Conservation (phyloP, 768 basidiomycete species). For the Lentinula raphanica region DNA sequence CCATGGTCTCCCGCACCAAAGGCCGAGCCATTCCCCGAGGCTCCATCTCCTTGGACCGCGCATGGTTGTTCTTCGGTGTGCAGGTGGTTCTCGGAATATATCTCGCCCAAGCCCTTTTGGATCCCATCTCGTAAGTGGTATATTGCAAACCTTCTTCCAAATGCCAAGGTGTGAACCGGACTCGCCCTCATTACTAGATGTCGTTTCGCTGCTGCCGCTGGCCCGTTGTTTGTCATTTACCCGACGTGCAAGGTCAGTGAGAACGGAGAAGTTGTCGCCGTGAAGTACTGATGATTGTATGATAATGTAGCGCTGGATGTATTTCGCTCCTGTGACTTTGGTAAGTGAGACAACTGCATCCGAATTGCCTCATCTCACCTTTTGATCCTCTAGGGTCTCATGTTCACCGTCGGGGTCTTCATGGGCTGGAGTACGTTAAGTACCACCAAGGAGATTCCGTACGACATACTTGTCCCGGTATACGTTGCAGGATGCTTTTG, state of each 20-base stretch:
- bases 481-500: slow-evolving; percentile 24
- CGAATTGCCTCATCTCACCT: background rate
- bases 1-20: slow-evolving; percentile 5
- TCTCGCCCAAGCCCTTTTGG: slow-evolving; percentile 4
- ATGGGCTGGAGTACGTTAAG: slow-evolving; percentile 28
- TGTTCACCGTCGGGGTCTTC: slow-evolving; percentile 27
- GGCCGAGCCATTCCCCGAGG: slow-evolving; percentile 7
- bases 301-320: slow-evolving; percentile 23
- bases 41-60: slow-evolving; percentile 6
- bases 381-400: slow-evolving; percentile 19
- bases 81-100: slow-evolving; percentile 3
- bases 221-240: slow-evolving; percentile 27
- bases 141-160: too few relatives aligned
- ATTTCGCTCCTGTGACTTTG: slow-evolving; percentile 24
- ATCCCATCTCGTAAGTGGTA: slow-evolving; percentile 2
- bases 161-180: background rate
- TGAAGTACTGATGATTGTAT: background rate
- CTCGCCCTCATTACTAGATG: background rate
- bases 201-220: background rate
- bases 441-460: slow-evolving; percentile 18
- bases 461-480: slow-evolving; percentile 18
- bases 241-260: slow-evolving; percentile 27
- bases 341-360: slow-evolving; percentile 10
- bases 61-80: slow-evolving; percentile 7
- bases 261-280: background rate